Conservation (phyloP, 805 yeast genomes). For the Wickerhamiella vanderwaltii region DNA sequence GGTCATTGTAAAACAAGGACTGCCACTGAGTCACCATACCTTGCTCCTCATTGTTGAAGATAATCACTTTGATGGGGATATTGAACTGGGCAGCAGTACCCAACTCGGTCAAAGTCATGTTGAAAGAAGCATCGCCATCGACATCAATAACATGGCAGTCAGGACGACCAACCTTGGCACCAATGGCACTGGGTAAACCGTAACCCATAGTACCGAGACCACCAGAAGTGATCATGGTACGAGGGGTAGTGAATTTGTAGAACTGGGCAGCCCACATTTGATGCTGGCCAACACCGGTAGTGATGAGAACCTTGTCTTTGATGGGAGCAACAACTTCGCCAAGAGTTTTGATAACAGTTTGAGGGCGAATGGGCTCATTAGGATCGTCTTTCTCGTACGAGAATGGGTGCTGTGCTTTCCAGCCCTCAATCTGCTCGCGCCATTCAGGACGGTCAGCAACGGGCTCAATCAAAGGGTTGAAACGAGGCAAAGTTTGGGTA, state of each 20-base stretch:
- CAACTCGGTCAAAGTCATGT: slow-evolving; percentile 91
- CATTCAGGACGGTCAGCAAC: slow-evolving; percentile 64
- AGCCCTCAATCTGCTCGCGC: slow-evolving; percentile 58
- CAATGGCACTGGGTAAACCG: slow-evolving; percentile 96
- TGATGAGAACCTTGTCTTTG: slow-evolving; percentile 65
- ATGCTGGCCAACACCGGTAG: slow-evolving; percentile 99
- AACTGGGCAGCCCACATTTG: slow-evolving; percentile 99
- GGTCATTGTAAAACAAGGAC: slow-evolving; percentile 88
- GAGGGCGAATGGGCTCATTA: slow-evolving; percentile 61
- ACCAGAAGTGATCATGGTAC: slow-evolving; percentile 94
- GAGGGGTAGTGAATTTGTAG: slow-evolving; percentile 85
- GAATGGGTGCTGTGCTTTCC: slow-evolving; percentile 85
- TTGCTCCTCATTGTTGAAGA: slow-evolving; percentile 95
- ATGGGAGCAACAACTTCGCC: slow-evolving; percentile 55
- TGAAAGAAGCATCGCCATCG: slow-evolving; percentile 98
- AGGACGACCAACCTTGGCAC: slow-evolving; percentile 94
- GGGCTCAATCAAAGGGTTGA: slow-evolving; percentile 56
- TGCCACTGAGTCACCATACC: slow-evolving; percentile 99
- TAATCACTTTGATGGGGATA: slow-evolving; percentile 79
- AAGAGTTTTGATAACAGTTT: slow-evolving; percentile 72
- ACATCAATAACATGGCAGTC: slow-evolving; percentile 91
- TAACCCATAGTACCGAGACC: slow-evolving; percentile 98
- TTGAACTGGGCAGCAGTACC: slow-evolving; percentile 88
- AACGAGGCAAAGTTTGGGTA: slow-evolving; percentile 54
- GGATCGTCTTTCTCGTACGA: slow-evolving; percentile 64